phyloP scores from a whole-genome alignment of 495 filamentous ascomycete species.

The Cercophora sp. region DNA sequence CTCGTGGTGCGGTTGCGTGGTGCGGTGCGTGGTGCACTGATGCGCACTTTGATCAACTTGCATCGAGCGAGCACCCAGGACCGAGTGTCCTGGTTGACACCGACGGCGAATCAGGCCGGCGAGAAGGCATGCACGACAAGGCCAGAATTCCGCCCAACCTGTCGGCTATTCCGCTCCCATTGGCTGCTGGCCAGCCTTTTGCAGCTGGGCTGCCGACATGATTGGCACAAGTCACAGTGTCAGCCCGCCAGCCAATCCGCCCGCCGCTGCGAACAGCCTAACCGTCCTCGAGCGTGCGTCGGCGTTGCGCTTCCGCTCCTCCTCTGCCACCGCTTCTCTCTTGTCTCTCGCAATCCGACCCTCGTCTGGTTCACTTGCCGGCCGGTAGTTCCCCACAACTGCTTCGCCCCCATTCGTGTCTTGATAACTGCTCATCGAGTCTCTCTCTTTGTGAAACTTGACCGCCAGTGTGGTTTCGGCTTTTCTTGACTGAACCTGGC shows the following conservation, averaged over 20 bases:
- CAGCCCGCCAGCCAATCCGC: background rate
- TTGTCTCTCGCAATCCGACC: background rate
- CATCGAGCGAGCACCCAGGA: too few relatives aligned
- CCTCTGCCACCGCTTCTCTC: background rate
- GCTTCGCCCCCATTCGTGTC: too few relatives aligned
- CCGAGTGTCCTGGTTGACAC: too few relatives aligned
- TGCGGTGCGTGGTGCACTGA: too few relatives aligned
- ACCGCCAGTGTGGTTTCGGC: too few relatives aligned
- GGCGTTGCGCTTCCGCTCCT: background rate
- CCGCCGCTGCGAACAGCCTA: background rate
- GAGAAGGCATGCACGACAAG: conserved; percentile 21
- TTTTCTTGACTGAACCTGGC: too few relatives aligned
- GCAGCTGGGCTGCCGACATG: conserved; percentile 23
- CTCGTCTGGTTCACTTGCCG: background rate
- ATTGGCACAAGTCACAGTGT: conserved; percentile 25
- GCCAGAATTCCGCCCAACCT: conserved; percentile 20
- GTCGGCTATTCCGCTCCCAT: conserved; percentile 15
- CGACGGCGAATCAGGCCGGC: conserved; percentile 17
- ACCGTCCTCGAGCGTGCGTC: background rate
- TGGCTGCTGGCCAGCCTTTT: conserved; percentile 28
- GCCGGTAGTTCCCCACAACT: too few relatives aligned
- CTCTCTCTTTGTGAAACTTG: too few relatives aligned
- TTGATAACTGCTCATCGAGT: too few relatives aligned
- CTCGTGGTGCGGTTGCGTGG: conserved; percentile 14
- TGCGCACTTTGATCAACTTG: too few relatives aligned